These are phyloP conservation scores for Amoebophrya sp. DNA, from an alignment of 169 alveolate species.

Conservation along the genomic window DNA sequence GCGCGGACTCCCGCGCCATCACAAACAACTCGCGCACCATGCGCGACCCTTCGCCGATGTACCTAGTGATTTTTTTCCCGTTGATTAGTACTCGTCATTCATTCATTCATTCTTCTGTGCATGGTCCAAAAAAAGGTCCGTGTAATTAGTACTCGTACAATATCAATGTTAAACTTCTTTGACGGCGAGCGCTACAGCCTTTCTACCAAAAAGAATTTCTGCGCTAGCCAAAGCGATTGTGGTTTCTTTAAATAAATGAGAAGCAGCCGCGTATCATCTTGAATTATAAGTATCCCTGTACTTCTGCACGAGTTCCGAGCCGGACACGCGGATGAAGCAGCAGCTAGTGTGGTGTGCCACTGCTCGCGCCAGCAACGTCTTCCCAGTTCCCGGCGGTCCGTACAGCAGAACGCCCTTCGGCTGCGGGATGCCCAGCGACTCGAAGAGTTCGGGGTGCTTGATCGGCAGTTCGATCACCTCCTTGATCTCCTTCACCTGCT, in stretches of 20 bases:
- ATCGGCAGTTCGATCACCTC: constrained; percentile 99
- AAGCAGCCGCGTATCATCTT: background rate
- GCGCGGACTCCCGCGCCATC: constrained; percentile 43
- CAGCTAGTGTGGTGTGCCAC: constrained; percentile 93
- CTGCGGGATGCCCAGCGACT: constrained; percentile 90
- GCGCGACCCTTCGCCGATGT: constrained; percentile 97
- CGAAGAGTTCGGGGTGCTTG: constrained; percentile 98
- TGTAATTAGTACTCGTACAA: too few relatives aligned
- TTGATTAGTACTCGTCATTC: too few relatives aligned
- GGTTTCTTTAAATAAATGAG: background rate
- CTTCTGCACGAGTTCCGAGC: constrained; percentile 35
- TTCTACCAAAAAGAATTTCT: too few relatives aligned
- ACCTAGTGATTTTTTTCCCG: too few relatives aligned
- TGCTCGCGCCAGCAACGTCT: constrained; percentile 98
- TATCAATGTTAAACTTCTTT: too few relatives aligned
- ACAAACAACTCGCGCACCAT: constrained; percentile 81
- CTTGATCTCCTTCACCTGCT: constrained; percentile 94
- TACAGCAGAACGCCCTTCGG: constrained; percentile 95
- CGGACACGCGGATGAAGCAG: constrained; percentile 37
- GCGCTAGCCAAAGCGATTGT: too few relatives aligned
- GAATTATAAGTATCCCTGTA: constrained; percentile 9
- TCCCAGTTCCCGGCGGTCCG: constrained; percentile 99
- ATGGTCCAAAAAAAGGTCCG: too few relatives aligned
- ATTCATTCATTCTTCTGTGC: too few relatives aligned
- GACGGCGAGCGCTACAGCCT: too few relatives aligned